Base-by-base conservation (phyloP, 352 stramenopile species). In the Globisporangium echinulatum region DNA sequence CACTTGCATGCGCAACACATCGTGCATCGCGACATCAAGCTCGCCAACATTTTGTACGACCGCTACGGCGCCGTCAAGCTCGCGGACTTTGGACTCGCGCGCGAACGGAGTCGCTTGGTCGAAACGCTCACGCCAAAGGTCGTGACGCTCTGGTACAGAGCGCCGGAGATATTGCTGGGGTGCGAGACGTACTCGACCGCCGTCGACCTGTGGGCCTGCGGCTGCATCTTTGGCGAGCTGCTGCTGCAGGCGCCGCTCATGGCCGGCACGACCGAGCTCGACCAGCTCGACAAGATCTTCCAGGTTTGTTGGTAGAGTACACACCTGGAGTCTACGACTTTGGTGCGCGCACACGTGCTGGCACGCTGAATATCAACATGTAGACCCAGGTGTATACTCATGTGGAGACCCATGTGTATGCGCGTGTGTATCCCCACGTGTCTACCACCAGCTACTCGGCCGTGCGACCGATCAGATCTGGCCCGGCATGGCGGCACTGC, bases 21-120 rank as follows among this genome's bases (percentile, higher is more conserved):
- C 7, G 58, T 98, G 15, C 94, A 98, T 66, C 83, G 94, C 33
- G 96, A 98, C 70, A 86, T 98, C 67, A 98, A 98, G 74, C 94
- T 96, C 15, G 88, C 71, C 40, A 98, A 98, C 64, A 87, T 98
- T 54, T 73, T 98, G 7, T 96, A 98, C 54, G 87, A 93, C 62
- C 78, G 87, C 57, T 82, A 76, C 60, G 82, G 82, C 3, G 54
- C 54, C 0, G 70, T 91, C 25, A 88, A 88, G 50, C 69, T 91
- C 17, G 79, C 75, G 6, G 82, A 91, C 58, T 91, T 91, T 61
- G 76, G 79, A 5, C 69, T 88, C 11, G 71, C 76, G 7, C 68
- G 81, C 1, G 77, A 84, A 48, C 60, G 58, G 9, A 71, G 66
- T 49, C 97, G 81, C 66, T 81, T 97, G n/a, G 84, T 83, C 42